Evolutionary conservation across 108 stramenopile genomes (phyloP).

Genomic region (Nitzschia sp.): DNA sequence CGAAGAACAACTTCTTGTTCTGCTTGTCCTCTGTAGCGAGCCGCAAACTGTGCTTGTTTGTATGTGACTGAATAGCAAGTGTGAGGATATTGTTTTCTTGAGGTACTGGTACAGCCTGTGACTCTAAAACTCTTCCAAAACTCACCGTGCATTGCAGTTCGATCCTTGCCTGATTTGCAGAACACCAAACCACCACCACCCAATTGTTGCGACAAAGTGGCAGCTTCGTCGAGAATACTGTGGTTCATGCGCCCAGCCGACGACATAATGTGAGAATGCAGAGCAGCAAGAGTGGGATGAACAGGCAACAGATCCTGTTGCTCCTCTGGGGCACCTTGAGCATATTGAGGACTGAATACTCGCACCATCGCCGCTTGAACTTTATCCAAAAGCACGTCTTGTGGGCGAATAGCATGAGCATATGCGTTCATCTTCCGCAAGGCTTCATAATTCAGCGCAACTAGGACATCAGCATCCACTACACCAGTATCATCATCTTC

Average conservation of each 20-base stretch:
- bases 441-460: constrained; percentile 80
- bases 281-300: constrained; percentile 60
- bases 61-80: constrained; percentile 5
- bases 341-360: constrained; percentile 8
- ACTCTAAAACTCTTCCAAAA: not conserved
- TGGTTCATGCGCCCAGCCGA: constrained; percentile 86
- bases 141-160: constrained; percentile 89
- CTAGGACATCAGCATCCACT: constrained; percentile 74
- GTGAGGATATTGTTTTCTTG: too few species aligned
- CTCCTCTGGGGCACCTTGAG: not conserved
- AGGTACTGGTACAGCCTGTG: too few species aligned
- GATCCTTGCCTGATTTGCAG: constrained; percentile 94
- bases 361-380: constrained; percentile 15
- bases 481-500: constrained; percentile 73
- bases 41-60: constrained; percentile 78
- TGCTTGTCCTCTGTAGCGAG: constrained; percentile 42
- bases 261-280: constrained; percentile 65
- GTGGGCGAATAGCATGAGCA: constrained; percentile 64
- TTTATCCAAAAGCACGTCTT: constrained; percentile 29
- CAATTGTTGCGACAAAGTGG: constrained; percentile 60
- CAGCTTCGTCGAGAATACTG: constrained; percentile 81
- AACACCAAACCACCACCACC: constrained; percentile 80
- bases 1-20: constrained; percentile 32
- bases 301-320: constrained; percentile 33
- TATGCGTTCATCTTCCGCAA: constrained; percentile 84